Evolutionary conservation across 768 basidiomycete species (phyloP).

Genomic region (Podaxis sp.): DNA sequence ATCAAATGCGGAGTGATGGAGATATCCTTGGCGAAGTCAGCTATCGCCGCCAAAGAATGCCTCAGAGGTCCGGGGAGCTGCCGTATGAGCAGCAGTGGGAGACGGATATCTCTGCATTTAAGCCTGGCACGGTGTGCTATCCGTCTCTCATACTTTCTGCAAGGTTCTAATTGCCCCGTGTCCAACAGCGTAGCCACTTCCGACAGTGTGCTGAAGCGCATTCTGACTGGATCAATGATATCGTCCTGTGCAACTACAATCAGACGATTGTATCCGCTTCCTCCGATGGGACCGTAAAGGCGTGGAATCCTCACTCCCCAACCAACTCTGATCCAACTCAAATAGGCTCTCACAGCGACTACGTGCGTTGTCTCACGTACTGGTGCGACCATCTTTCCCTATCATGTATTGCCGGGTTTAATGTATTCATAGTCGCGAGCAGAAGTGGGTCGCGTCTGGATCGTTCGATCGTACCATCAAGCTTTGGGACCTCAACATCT

Average conservation of each 20-base stretch:
- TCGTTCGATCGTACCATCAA: conserved; percentile 94
- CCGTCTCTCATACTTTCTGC: not conserved
- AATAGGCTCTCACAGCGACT: conserved; percentile 80
- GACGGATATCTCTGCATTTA: conserved; percentile 55
- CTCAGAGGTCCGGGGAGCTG: conserved; percentile 34
- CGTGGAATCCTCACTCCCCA: conserved; percentile 84
- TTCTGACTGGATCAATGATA: conserved; percentile 96
- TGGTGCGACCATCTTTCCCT: conserved; percentile 44
- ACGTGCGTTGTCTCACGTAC: conserved; percentile 76
- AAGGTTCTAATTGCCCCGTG: conserved; percentile 12
- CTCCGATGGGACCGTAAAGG: conserved; percentile 91
- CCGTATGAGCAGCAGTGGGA: conserved; percentile 82
- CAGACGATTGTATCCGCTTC: conserved; percentile 95
- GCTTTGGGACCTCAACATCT: conserved; percentile 81
- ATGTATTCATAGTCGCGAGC: conserved; percentile 55
- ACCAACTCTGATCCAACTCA: conserved; percentile 58
- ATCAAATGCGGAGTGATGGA: conserved; percentile 59
- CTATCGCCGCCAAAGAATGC: conserved; percentile 32
- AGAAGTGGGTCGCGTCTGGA: conserved; percentile 88
- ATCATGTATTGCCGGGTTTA: conserved; percentile 8
- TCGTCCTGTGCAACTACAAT: conserved; percentile 87
- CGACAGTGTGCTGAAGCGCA: conserved; percentile 89
- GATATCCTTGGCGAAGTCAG: conserved; percentile 75
- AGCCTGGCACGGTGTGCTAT: conserved; percentile 46
- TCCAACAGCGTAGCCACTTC: conserved; percentile 56